Percentiles rank a stretch among this genome's conserved stretches.
Evolutionary conservation across 2,329 filamentous ascomycete genomes (phyloP).

Genomic region (Mycocentrospora acerina): DNA sequence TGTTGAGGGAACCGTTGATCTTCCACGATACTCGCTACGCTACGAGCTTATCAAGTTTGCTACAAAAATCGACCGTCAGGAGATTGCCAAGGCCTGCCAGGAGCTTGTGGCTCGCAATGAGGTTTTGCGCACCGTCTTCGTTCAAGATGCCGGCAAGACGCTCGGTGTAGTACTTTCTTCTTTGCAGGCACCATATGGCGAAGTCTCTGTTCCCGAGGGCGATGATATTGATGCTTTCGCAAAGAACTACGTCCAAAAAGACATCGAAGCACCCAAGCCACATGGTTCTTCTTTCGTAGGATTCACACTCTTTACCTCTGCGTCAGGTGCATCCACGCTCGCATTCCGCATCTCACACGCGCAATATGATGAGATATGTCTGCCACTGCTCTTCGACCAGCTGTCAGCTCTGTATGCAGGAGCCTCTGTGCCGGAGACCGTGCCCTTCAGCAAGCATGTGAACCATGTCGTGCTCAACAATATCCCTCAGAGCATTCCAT

Average conservation of each 20-base stretch:
- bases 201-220: conserved; percentile 44
- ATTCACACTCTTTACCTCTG: conserved; percentile 57
- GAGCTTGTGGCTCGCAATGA: conserved; percentile 63
- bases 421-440: conserved; percentile 21
- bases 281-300: conserved; percentile 53
- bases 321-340: conserved; percentile 54
- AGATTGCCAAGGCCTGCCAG: conserved; percentile 54
- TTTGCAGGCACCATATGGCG: conserved; percentile 53
- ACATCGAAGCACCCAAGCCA: conserved; percentile 58
- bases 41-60: conserved; percentile 67
- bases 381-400: conserved; percentile 63
- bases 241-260: conserved; percentile 56
- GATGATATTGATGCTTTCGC: conserved; percentile 55
- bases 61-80: conserved; percentile 50
- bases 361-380: conserved; percentile 69
- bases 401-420: conserved; percentile 58
- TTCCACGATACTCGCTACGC: conserved; percentile 62
- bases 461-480: conserved; percentile 42
- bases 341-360: conserved; percentile 67
- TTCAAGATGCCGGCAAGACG: conserved; percentile 51
- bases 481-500: conserved; percentile 53
- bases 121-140: conserved; percentile 67
- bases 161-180: conserved; percentile 61
- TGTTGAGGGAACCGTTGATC: conserved; percentile 58
- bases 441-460: conserved; percentile 52